These are phyloP conservation scores for Cruciata laevipes DNA, from an alignment of 257 asterid species.

Conservation along the genomic window DNA sequence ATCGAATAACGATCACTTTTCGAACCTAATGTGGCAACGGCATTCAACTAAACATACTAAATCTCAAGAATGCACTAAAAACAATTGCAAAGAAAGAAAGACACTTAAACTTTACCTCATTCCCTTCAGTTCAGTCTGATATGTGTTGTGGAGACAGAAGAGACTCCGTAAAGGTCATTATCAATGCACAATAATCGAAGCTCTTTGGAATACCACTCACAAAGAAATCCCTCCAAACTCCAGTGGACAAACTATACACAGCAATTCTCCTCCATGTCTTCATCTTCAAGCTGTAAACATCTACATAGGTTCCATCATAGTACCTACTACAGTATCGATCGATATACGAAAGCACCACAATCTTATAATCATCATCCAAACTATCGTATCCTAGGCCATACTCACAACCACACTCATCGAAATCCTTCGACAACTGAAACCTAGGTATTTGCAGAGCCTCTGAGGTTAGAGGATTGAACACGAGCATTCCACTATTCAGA, in stretches of 20 bases:
- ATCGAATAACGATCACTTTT: too few species aligned
- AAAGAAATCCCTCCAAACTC: constrained; percentile 5
- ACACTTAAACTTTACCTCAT: too few species aligned
- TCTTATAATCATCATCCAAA: constrained; percentile 32
- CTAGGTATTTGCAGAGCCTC: constrained; percentile 10
- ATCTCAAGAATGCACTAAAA: too few species aligned
- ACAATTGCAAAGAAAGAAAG: too few species aligned
- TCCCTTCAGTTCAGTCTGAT: neutral
- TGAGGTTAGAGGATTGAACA: constrained; percentile 34
- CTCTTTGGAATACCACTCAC: constrained; percentile 12
- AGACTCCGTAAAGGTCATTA: neutral
- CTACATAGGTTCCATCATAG: constrained; percentile 26
- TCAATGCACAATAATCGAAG: too few species aligned
- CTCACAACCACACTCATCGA: neutral
- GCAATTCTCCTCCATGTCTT: constrained; percentile 33
- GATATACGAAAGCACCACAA: constrained; percentile 31
- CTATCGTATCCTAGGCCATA: constrained; percentile 41
- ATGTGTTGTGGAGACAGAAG: constrained; percentile 16
- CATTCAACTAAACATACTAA: too few species aligned
- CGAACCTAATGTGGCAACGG: too few species aligned
- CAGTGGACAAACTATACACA: neutral
- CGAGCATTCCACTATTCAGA: constrained; percentile 4
- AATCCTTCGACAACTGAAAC: too few species aligned
- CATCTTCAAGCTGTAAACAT: constrained; percentile 28
- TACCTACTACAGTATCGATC: constrained; percentile 12